phyloP scores from a whole-genome alignment of 2,329 filamentous ascomycete species.

The Neurospora sp. region DNA sequence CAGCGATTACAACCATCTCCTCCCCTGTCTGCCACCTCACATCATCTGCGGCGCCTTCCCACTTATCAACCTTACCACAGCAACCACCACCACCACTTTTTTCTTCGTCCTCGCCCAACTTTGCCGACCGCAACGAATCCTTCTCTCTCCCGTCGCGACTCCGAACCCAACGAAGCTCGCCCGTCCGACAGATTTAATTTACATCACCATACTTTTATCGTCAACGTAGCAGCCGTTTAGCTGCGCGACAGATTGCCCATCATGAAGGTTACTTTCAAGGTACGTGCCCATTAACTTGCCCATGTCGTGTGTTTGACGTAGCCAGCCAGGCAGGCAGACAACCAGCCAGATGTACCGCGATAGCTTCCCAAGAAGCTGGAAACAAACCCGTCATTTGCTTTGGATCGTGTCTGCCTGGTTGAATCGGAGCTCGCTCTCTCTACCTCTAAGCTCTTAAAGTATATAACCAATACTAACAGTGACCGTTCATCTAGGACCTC shows the following conservation, averaged over 20 bases:
- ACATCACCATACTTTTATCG: slow-evolving; percentile 1
- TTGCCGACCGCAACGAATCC: background rate
- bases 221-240: slow-evolving; percentile 16
- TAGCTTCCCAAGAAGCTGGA: background rate
- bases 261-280: slow-evolving; percentile 63
- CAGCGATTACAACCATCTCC: background rate
- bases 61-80: slow-evolving; percentile 1
- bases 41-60: background rate
- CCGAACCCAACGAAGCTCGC: slow-evolving; percentile 1
- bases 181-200: background rate
- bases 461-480: background rate
- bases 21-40: slow-evolving; percentile 4
- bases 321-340: background rate
- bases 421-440: background rate
- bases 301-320: background rate
- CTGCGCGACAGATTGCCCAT: slow-evolving; percentile 32
- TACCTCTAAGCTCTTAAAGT: slow-evolving; percentile 2
- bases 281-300: slow-evolving; percentile 21
- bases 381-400: background rate
- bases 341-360: background rate
- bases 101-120: background rate
- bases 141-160: slow-evolving; percentile 6
- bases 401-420: background rate
- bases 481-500: slow-evolving; percentile 59
- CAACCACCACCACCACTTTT: background rate